Percentiles rank a stretch among this genome's conserved stretches.
These are phyloP conservation scores for Colletotrichum sp. DNA, from an alignment of 2,329 filamentous ascomycete genomes.

Conservation along the genomic window DNA sequence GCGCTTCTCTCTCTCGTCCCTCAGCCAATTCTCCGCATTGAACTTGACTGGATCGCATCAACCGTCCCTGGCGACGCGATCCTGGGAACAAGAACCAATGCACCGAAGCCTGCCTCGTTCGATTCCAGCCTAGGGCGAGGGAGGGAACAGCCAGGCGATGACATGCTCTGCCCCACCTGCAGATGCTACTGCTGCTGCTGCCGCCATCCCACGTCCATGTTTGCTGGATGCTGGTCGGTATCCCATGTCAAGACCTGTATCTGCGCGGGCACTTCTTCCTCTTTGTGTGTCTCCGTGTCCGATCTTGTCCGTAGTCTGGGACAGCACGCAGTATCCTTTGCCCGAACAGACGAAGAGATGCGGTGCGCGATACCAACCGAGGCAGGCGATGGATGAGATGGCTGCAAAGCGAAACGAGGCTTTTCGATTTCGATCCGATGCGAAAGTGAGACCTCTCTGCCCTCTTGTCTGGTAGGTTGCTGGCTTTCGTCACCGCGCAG, in stretches of 20 bases:
- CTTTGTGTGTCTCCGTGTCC: not conserved
- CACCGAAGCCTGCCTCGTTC: slow-evolving; percentile 15
- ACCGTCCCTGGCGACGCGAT: slow-evolving; percentile 3
- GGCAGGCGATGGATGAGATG: not conserved
- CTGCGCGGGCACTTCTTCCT: not conserved
- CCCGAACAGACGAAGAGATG: not conserved
- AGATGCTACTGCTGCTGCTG: not conserved
- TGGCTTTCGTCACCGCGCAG: not conserved
- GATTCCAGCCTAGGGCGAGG: not conserved
- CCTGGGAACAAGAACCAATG: slow-evolving; percentile 12
- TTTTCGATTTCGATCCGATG: not conserved
- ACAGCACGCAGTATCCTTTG: not conserved
- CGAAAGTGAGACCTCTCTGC: not conserved
- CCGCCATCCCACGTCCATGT: not conserved
- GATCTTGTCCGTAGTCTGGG: not conserved
- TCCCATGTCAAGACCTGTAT: not conserved
- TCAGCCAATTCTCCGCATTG: slow-evolving; percentile 13
- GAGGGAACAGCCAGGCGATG: slow-evolving; percentile 7
- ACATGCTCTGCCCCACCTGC: slow-evolving; percentile 15
- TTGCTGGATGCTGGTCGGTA: not conserved
- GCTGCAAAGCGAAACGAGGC: not conserved
- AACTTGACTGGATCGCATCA: slow-evolving; percentile 21
- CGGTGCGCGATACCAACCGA: not conserved
- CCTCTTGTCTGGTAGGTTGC: not conserved
- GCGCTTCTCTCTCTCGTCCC: not conserved